Evolutionary conservation across 73 alveolate genomes (phyloP).

Genomic region (Halteria grandinella): DNA sequence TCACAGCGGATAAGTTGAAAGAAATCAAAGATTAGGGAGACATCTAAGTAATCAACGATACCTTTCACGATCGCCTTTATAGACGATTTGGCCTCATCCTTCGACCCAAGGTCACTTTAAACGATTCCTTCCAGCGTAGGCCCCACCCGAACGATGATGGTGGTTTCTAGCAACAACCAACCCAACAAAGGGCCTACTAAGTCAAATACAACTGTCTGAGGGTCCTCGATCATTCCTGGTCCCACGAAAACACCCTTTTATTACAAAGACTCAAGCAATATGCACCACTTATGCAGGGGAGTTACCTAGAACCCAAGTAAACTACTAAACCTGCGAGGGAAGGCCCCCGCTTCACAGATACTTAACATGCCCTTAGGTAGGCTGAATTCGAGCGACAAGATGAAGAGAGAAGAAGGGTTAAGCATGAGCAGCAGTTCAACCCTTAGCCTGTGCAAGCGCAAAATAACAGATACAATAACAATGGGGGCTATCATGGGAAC

Average conservation of each 20-base stretch:
- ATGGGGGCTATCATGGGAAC: no score
- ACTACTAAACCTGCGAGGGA: not conserved
- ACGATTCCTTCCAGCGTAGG: no score
- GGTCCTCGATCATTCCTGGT: not conserved
- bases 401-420: constrained; percentile 19
- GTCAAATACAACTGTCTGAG: not conserved
- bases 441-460: no score
- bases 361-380: constrained; percentile 12
- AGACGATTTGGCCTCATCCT: constrained; percentile 36
- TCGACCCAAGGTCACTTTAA: no score
- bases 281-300: constrained; percentile 3
- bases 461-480: no score
- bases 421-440: not conserved
- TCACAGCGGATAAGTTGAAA: constrained; percentile 39
- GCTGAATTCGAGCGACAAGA: not conserved
- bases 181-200: no score
- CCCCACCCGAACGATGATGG: no score
- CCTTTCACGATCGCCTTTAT: constrained; percentile 8
- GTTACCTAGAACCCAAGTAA: not conserved
- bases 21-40: constrained; percentile 45
- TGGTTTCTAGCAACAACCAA: no score
- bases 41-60: constrained; percentile 27
- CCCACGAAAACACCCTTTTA: not conserved
- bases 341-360: not conserved
- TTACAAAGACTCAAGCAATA: not conserved